Base-by-base conservation (phyloP, 2,329 filamentous ascomycete species). In the Colletotrichum cuscutae region DNA sequence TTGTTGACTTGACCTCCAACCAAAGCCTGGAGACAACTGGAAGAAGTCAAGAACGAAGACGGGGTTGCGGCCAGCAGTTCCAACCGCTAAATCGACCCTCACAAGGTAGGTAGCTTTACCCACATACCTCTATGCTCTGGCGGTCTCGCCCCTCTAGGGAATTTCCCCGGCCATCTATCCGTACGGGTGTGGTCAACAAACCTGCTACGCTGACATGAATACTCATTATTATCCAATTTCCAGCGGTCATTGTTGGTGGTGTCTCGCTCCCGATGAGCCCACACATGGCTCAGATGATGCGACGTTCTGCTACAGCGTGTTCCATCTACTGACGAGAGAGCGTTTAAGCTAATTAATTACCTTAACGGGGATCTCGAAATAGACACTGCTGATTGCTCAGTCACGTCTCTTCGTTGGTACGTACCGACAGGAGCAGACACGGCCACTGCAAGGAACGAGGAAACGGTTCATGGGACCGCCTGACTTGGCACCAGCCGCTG, bases 381-480 rank as follows among this genome's bases (percentile, higher is more conserved):
- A 69, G 12, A 37, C 24, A 19, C 37, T 13, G 8, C 35, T 46
- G 13, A 26, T 35, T 26, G 30, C 60, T 37, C 30, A 19, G 30
- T 37, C 28, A 9, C n/a, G 13, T n/a, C 60, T 52, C 42, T 61
- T 26, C 6, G 26, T 28, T 19, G 28, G 28, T 28, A 68, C 52
- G 59, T 59, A 64, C 69, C 65, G 42, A 49, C 19, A n/a, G 19
- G 19, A 19, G n/a, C 42, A 49, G 32, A 67, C 32, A 24, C 28
- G 35, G 9, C 64, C 63, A 61, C 64, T 71, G 64, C 68, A 71
- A 71, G 68, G 68, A 72, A 69, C 65, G 42, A 53, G 35, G 52
- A 62, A 42, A 32, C 57, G 28, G 57, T 71, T 63, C 68, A 68
- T 58, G 49, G 66, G 66, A 57, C 54, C 67, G 60, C 11, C 60